Base-by-base conservation (phyloP, 306 rosid genomes). In the Castanea mollissima region DNA sequence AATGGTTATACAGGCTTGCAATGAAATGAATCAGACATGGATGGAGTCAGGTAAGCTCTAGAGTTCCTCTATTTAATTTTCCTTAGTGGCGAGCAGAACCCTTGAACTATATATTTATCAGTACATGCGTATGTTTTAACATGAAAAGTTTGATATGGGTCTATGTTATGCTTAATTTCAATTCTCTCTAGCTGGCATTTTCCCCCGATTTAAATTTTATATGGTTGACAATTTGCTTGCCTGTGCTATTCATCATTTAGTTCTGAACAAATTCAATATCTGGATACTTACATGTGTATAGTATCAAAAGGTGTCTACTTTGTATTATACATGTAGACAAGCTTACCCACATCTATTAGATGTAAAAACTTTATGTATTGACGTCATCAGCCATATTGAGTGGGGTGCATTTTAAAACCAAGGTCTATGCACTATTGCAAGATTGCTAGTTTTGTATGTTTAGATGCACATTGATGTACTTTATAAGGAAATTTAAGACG, bases 11-110 rank as follows among this genome's bases (percentile, higher is more conserved):
- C 93, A 94, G 98, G 99, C 97, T 58, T 95, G 99, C 87, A 95
- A 93, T 81, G 99, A 95, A 84, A 82, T 95, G 81, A 88, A 87
- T 84, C 99, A 95, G 85, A 93, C 98, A 73, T 95, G 99, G 99
- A 77, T 95, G 90, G 99, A 95, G 81, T 95, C 99, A 41, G 99
- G 99, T 93, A 78, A 77, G 85, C 58, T 56, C 74, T 52, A 35
- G 76, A 63, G 38, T 11, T 64, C 29, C 52, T 35, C 10, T 55
- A 1, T 32, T 74, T 68, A 67, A 16, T 60, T 31, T 51, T 73
- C 71, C 57, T 68, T 49, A 49, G 65, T 41, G 55, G 74, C 41
- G 46, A 74, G 58, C 56, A 75, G 35, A 74, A 34, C 68, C 29
- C 69, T 71, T 59, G 19, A 32, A 23, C 14, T 12, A 9, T 59